Evolutionary conservation across 192 early-diverging fungal genomes (phyloP).

Genomic region (Gamsiella multidivaricata): DNA sequence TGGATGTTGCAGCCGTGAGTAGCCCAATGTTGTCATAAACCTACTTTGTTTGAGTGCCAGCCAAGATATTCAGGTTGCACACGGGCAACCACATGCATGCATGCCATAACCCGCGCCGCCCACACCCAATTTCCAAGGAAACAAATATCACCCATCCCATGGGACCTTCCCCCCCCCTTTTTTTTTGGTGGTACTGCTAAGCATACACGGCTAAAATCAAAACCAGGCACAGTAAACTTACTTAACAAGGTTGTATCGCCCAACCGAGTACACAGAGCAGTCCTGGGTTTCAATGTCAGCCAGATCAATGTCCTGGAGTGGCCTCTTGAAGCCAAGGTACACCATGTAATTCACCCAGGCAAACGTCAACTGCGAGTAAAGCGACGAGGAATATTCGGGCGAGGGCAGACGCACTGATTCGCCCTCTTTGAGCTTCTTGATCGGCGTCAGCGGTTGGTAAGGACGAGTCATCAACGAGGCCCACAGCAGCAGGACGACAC

Average conservation of each 20-base stretch:
- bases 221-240: constrained; percentile 8
- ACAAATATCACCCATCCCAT: too few species aligned
- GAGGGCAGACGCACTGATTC: constrained; percentile 22
- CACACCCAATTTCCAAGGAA: too few species aligned
- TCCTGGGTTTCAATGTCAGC: constrained; percentile 63
- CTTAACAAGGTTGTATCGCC: constrained; percentile 32
- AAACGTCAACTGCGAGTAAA: constrained; percentile 52
- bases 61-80: too few species aligned
- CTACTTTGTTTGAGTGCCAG: too few species aligned
- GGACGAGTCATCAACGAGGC: constrained; percentile 24
- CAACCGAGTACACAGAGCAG: constrained; percentile 27
- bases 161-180: too few species aligned
- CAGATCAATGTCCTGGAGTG: constrained; percentile 72
- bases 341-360: constrained; percentile 55
- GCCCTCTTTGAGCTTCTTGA: constrained; percentile 20
- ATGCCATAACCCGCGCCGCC: too few species aligned
- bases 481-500: constrained; percentile 21
- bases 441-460: constrained; percentile 1
- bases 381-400: constrained; percentile 42
- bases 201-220: neutral
- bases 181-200: too few species aligned
- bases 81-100: too few species aligned
- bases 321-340: constrained; percentile 60
- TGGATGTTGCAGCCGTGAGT: too few species aligned
- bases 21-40: too few species aligned